phyloP scores from a whole-genome alignment of 805 yeast species.

The Peterozyma xylosa region DNA sequence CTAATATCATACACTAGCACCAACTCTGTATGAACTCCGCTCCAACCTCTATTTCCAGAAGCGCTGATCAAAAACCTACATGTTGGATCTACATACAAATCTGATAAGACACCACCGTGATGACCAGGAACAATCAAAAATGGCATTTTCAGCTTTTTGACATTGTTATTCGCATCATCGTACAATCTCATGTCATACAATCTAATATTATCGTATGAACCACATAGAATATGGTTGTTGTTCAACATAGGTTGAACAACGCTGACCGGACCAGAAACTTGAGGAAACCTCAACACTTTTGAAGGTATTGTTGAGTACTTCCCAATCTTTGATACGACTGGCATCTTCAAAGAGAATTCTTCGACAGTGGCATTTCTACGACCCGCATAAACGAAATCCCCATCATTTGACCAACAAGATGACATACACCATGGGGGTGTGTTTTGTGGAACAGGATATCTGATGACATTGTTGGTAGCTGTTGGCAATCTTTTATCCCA shows the following conservation, averaged over 20 bases:
- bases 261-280: constrained; percentile 86
- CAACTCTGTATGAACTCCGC: constrained; percentile 71
- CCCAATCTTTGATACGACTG: constrained; percentile 23
- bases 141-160: constrained; percentile 47
- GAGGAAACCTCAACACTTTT: constrained; percentile 66
- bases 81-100: constrained; percentile 75
- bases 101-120: constrained; percentile 84
- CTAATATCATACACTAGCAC: constrained; percentile 77
- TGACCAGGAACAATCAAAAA: constrained; percentile 93
- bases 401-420: constrained; percentile 82
- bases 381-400: constrained; percentile 74
- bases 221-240: constrained; percentile 72
- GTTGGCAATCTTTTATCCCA: constrained; percentile 67
- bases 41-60: constrained; percentile 96
- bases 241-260: constrained; percentile 77
- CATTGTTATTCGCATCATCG: constrained; percentile 20
- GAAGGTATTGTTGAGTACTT: constrained; percentile 39
- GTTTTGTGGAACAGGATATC: constrained; percentile 42
- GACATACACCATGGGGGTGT: constrained; percentile 94
- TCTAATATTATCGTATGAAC: constrained; percentile 84
- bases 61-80: constrained; percentile 85
- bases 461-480: constrained; percentile 13
- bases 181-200: constrained; percentile 63
- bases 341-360: constrained; percentile 58
- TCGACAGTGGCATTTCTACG: constrained; percentile 86